Percentiles rank a stretch among this genome's conserved stretches.
phyloP scores from a whole-genome alignment of 495 filamentous ascomycete genomes.

The Podospora anserina region DNA sequence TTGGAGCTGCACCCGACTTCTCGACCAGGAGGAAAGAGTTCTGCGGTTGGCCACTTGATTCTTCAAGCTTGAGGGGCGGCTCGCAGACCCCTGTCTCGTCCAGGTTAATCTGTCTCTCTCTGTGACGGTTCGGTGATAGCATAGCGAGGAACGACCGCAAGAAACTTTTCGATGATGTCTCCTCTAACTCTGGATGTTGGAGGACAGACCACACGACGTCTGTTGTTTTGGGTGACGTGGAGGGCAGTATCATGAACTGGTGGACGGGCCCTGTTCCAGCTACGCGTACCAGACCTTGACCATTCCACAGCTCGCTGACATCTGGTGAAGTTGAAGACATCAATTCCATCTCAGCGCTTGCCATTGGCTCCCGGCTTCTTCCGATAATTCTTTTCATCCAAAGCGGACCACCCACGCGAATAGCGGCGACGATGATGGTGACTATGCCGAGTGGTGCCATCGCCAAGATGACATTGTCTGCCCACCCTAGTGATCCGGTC shows the following conservation, averaged over 20 bases:
- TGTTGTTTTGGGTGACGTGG: not conserved
- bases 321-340: slow-evolving; percentile 35
- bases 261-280: slow-evolving; percentile 20
- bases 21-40: not conserved
- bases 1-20: slow-evolving; percentile 5
- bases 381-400: slow-evolving; percentile 55
- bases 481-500: slow-evolving; percentile 46
- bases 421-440: slow-evolving; percentile 52
- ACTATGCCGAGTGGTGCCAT: slow-evolving; percentile 55
- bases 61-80: not conserved
- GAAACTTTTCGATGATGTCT: not conserved
- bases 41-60: not conserved
- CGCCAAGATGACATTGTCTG: slow-evolving; percentile 55
- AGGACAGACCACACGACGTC: not conserved
- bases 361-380: slow-evolving; percentile 34
- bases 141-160: not conserved
- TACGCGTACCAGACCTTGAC: slow-evolving; percentile 30
- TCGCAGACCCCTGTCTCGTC: not conserved
- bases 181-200: not conserved
- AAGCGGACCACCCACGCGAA: slow-evolving; percentile 51
- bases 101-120: not conserved
- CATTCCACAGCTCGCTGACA: slow-evolving; percentile 40
- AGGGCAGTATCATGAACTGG: slow-evolving; percentile 15
- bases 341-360: slow-evolving; percentile 31
- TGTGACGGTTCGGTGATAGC: not conserved